Base-by-base conservation (phyloP, 2,329 filamentous ascomycete species). In the Lachnellula subtilissima region DNA sequence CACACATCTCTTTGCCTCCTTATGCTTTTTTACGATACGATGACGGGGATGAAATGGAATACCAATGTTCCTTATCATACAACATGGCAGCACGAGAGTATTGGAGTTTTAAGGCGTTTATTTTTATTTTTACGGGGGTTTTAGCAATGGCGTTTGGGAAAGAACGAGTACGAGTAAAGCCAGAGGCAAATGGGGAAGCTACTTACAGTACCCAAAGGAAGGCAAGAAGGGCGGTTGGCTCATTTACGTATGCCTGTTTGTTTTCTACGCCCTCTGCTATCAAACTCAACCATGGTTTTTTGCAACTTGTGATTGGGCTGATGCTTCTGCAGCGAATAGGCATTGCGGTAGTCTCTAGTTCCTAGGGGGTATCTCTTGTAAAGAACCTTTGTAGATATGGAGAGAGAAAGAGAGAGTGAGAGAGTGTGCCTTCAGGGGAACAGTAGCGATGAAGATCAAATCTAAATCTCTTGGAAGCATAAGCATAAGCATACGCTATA, bases 1-100 rank as follows among this genome's bases (percentile, higher is more conserved):
- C 50, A 47, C 40, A 50, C 49, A 50, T 48, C 50, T 48, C 40
- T 48, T n/a, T 43, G 28, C 45, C 36, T 28, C 22, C 28, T 49
- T 25, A n/a, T n/a, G 47, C 17, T 35, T 40, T 19, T 40, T 32
- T 11, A 32, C 28, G 28, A 32, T 32, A 32, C 8, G n/a, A 40
- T 17, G 37, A 40, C 37, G 14, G 37, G n/a, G 37, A 40, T 40
- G 37, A 40, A 15, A 40, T 17, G 37, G 37, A 17, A 15, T 15
- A 40, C 2, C 37, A 40, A 40, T 17, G 37, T 17, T 40, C 37
- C 37, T 40, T 15, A 17, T 15, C 37, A 40, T 47, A 14, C 17
- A 28, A 47, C 23, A 47, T 17, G 25, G 17, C 45, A 47, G 19
- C 23, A 22, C 11, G n/a, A 22, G 45, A 28, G 19, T 11, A 47